phyloP scores from a whole-genome alignment of 1,284 basidiomycete genomes.

The Ceratobasidium sp. region DNA sequence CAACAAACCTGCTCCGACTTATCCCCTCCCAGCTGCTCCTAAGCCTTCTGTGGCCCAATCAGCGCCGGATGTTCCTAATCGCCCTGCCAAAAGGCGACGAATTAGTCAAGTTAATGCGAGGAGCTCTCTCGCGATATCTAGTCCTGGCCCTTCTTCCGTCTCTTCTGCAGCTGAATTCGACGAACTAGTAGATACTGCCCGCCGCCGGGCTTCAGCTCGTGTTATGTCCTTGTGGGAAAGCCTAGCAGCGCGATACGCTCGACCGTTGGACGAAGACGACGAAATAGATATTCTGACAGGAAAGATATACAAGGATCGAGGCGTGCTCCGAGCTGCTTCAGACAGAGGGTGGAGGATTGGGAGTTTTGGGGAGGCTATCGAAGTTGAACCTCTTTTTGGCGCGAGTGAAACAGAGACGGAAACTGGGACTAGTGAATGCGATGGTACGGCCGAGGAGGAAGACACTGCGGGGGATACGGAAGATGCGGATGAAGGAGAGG shows the following conservation, averaged over 20 bases:
- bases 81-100: slow-evolving; percentile 39
- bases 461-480: slow-evolving; percentile 21
- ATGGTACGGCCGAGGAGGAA: slow-evolving; percentile 38
- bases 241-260: slow-evolving; percentile 49
- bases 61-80: background rate
- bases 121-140: slow-evolving; percentile 4
- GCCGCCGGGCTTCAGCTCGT: slow-evolving; percentile 47
- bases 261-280: slow-evolving; percentile 49
- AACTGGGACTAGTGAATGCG: slow-evolving; percentile 39
- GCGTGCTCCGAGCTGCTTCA: slow-evolving; percentile 45
- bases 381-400: slow-evolving; percentile 27
- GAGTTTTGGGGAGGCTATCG: slow-evolving; percentile 39
- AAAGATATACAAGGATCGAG: slow-evolving; percentile 48
- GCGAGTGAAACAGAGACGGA: slow-evolving; percentile 39
- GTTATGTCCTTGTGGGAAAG: slow-evolving; percentile 51
- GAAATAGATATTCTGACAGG: slow-evolving; percentile 49
- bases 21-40: background rate
- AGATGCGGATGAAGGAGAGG: slow-evolving; percentile 44
- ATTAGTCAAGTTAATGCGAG: background rate
- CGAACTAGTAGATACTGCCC: slow-evolving; percentile 40
- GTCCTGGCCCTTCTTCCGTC: slow-evolving; percentile 20
- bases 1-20: background rate
- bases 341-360: slow-evolving; percentile 42
- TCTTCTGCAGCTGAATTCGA: slow-evolving; percentile 17
- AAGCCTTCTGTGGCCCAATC: slow-evolving; percentile 11